Evolutionary conservation across 2,329 filamentous ascomycete species (phyloP), one percentile per base, ranked within the genome.

Genomic region (Penicillium sp.): DNA sequence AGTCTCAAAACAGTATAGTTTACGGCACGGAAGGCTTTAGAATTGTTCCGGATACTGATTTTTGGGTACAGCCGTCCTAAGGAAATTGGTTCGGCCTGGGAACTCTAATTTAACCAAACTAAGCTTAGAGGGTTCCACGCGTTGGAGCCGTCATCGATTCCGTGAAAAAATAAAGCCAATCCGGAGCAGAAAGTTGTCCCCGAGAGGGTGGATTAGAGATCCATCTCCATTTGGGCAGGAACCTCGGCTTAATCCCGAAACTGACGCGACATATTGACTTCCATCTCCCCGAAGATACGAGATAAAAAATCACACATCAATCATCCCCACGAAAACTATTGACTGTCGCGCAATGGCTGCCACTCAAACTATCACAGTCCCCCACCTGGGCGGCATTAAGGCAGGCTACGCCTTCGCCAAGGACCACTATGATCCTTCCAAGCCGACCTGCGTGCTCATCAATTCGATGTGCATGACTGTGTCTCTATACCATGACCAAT

Each of bases 391-490:
- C 32, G 76, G 75, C 61, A 77, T 75, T 52, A 66, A 71, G n/a
- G 76, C 70, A 42, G 71, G 71, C 28, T 78, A 78, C 15, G 70
- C 73, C 46, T 71, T 74, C 57, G 65, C 73, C 49, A 69, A 70
- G 13, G 42, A 55, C 15, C 15, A 18, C 47, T 65, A 64, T 32
- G 78, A 83, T 66, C 60, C 74, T 4, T 62, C 66, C 40, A 79
- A 79, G 57, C 76, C 77, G 3, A 80, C 77, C 2, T 64, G 77
- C 27, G 67, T 79, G 7, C 67, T 79, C 8, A 66, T 80, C 50
- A 78, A 80, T 58, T 74, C 71, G 37, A 78, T 80, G 65, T 74
- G 69, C 33, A 80, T 75, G 29, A 69, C 72, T 0, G 68, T 71
- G 1, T 69, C 75, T 6, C 68, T 79, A 1, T 76, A 73, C 60